A percentile compares a stretch with the other conserved stretches of the same genome.
phyloP scores from a whole-genome alignment of 2,329 filamentous ascomycete genomes.

The Didymella pinodella region DNA sequence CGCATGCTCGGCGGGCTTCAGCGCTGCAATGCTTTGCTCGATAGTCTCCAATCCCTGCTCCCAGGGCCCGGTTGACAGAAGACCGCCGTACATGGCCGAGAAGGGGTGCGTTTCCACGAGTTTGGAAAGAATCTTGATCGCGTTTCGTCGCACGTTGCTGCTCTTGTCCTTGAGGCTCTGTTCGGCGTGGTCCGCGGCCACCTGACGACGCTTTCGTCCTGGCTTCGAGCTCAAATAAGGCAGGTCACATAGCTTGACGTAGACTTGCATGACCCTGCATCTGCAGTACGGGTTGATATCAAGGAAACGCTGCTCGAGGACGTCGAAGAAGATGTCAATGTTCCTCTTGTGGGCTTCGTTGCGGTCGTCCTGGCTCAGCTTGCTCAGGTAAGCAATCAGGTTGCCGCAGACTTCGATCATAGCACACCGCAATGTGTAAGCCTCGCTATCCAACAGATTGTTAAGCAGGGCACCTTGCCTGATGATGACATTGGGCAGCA shows the following conservation, averaged over 20 bases:
- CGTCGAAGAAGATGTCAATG: slow-evolving; percentile 95
- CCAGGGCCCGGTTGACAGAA: slow-evolving; percentile 88
- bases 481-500: slow-evolving; percentile 89
- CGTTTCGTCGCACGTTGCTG: slow-evolving; percentile 94
- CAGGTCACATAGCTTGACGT: slow-evolving; percentile 89
- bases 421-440: slow-evolving; percentile 90
- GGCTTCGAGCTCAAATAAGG: slow-evolving; percentile 72
- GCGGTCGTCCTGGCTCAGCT: slow-evolving; percentile 78
- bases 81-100: slow-evolving; percentile 67
- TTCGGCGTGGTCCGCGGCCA: slow-evolving; percentile 83
- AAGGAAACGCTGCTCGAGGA: slow-evolving; percentile 92
- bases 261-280: slow-evolving; percentile 91
- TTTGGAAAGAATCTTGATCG: slow-evolving; percentile 87
- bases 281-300: slow-evolving; percentile 97
- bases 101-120: slow-evolving; percentile 96
- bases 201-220: slow-evolving; percentile 76
- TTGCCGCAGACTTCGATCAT: slow-evolving; percentile 98
- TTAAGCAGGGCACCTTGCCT: slow-evolving; percentile 97
- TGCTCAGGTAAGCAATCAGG: slow-evolving; percentile 87
- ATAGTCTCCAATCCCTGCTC: slow-evolving; percentile 80
- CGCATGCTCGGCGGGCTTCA: slow-evolving; percentile 80
- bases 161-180: slow-evolving; percentile 96
- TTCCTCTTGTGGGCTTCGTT: slow-evolving; percentile 94
- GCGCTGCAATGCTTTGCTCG: slow-evolving; percentile 78
- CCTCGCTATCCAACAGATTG: slow-evolving; percentile 94